phyloP scores from a whole-genome alignment of 257 asterid species.

The Mitragyna speciosa region DNA sequence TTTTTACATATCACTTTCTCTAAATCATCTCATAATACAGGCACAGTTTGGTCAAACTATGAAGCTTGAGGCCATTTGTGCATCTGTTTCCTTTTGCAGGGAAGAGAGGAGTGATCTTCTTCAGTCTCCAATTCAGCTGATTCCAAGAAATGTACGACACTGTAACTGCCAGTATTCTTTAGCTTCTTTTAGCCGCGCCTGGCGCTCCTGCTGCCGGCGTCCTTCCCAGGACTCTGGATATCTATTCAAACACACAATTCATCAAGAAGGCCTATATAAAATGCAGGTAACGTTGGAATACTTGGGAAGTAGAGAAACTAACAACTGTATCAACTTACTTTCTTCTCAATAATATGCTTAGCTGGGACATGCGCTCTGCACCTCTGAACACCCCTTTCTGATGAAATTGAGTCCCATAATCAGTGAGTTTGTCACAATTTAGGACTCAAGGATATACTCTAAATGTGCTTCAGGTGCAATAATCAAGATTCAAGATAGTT shows the following conservation, averaged over 20 bases:
- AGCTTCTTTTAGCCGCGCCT: conserved; percentile 23
- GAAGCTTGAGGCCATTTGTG: neutral
- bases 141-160: conserved; percentile 22
- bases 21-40: too few species aligned
- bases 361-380: conserved; percentile 22
- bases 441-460: neutral
- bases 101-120: neutral
- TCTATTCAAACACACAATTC: conserved; percentile 2
- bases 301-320: neutral
- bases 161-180: conserved; percentile 22
- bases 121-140: conserved; percentile 6
- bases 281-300: neutral
- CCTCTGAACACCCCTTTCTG: conserved; percentile 24
- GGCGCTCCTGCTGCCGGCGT: conserved; percentile 22
- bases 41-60: neutral
- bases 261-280: neutral
- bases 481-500: neutral
- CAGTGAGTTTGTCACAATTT: neutral
- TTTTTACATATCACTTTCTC: too few species aligned
- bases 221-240: conserved; percentile 28
- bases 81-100: neutral
- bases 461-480: neutral
- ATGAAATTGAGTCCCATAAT: neutral
- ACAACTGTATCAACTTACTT: conserved; percentile 9
- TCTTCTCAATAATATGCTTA: conserved; percentile 18